phyloP scores from a whole-genome alignment of 1,139 yeast genomes.

The Wickerhamomyces sp. region DNA sequence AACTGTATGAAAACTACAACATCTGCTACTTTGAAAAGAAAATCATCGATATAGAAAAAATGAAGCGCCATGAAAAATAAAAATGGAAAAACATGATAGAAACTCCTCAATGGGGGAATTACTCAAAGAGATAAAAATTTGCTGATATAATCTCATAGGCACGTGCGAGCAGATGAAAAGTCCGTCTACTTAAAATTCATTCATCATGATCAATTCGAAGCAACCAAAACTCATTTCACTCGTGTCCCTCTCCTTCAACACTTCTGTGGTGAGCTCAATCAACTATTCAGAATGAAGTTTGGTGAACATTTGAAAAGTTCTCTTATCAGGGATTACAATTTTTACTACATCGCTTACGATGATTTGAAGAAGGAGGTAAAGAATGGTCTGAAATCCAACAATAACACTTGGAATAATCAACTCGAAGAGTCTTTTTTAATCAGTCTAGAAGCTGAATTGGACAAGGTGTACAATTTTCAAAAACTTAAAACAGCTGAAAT shows the following conservation, averaged over 20 bases:
- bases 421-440: slow-evolving; percentile 78
- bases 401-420: slow-evolving; percentile 62
- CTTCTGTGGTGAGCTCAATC: not conserved
- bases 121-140: not conserved
- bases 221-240: too few species aligned
- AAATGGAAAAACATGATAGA: not conserved
- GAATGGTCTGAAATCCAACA: slow-evolving; percentile 51
- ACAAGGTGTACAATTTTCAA: slow-evolving; percentile 87
- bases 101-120: not conserved
- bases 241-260: not conserved
- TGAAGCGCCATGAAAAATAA: too few species aligned
- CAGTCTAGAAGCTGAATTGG: slow-evolving; percentile 73
- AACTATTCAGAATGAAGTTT: slow-evolving; percentile 47
- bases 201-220: too few species aligned
- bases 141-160: not conserved
- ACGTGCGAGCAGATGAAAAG: not conserved
- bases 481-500: slow-evolving; percentile 84
- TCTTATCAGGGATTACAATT: slow-evolving; percentile 77
- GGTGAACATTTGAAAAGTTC: slow-evolving; percentile 74
- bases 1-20: not conserved
- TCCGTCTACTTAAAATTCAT: too few species aligned
- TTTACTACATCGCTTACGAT: slow-evolving; percentile 86
- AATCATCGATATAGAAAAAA: not conserved
- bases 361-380: slow-evolving; percentile 80
- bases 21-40: not conserved